Evolutionary conservation across 805 yeast genomes (phyloP).

Genomic region (Ogataea trehaloabstinens): DNA sequence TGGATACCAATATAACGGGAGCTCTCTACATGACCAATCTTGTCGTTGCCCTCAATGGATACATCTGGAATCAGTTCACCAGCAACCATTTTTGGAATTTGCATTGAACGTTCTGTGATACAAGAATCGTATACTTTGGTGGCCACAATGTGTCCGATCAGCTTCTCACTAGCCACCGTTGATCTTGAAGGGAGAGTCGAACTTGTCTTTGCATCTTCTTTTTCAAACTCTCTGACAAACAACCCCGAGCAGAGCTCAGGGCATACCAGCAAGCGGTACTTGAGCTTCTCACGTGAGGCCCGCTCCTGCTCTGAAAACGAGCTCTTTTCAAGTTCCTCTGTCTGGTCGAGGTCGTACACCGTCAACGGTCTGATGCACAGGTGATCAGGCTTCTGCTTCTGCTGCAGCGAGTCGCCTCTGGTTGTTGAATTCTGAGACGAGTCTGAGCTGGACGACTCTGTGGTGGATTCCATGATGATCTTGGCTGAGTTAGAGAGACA

Average conservation of each 20-base stretch:
- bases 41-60: constrained; percentile 18
- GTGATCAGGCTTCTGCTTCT: constrained; percentile 48
- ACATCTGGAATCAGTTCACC: constrained; percentile 18
- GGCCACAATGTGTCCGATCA: constrained; percentile 79
- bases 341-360: constrained; percentile 67
- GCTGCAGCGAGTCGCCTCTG: constrained; percentile 21
- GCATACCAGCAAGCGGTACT: constrained; percentile 72
- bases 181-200: constrained; percentile 43
- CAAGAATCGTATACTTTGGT: constrained; percentile 56
- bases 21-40: constrained; percentile 68
- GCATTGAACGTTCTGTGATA: constrained; percentile 62
- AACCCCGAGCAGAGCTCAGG: constrained; percentile 92
- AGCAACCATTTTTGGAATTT: constrained; percentile 42
- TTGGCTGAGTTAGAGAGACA: too few relatives aligned
- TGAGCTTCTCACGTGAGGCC: constrained; percentile 57
- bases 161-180: constrained; percentile 53
- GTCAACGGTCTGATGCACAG: constrained; percentile 73
- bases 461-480: constrained; percentile 22
- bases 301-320: constrained; percentile 76
- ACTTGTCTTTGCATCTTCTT: constrained; percentile 17
- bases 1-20: constrained; percentile 79
- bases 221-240: constrained; percentile 66
- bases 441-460: constrained; percentile 28
- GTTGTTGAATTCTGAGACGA: constrained; percentile 14
- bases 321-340: constrained; percentile 55